Base-by-base conservation (phyloP, 257 asterid genomes). In the Plantago major region DNA sequence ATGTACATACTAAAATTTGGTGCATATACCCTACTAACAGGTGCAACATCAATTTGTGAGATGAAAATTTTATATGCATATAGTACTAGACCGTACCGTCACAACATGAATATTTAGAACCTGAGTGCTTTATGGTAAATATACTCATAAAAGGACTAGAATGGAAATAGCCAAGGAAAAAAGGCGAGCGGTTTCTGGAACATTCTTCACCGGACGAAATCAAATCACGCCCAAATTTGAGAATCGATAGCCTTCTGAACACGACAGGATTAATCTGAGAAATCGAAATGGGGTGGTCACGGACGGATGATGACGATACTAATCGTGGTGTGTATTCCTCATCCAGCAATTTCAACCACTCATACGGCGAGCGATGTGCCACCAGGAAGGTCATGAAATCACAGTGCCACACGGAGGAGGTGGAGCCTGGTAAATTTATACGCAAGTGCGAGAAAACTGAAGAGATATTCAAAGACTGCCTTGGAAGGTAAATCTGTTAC, bases 371-470 rank as follows among this genome's bases (percentile, higher is more conserved):
- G 15, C 69, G 78, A 9, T 77, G 72, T 75, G 72, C 76, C 68
- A 82, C 95, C 58, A 77, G 96, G 60, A 91, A 71, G 80, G 81
- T 88, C 49, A 78, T 89, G 51, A 81, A 46, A 58, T 82, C 93
- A 33, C 79, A 79, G 61, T 88, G 98, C 80, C 83, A 74, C 26
- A 86, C 95, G 18, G 88, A 84, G 80, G 94, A 88, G 68, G 80
- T 80, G 16, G 95, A 91, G 74, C 84, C 92, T 30, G 96, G 98
- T 9, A 86, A 77, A 71, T 91, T 84, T 73, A 55, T 91, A 4
- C 84, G 90, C 50, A 91, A 82, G 82, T 88, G 98, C 66, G 84
- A 87, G 78, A 87, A 90, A 63, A 84, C 89, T 3, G 94, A 87
- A 54, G 69, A 82, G 79, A 40, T 80, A 22, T 83, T 90, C 77